These are phyloP conservation scores for Pseudocercospora ulei DNA, from an alignment of 2,329 filamentous ascomycete genomes.

Conservation along the genomic window DNA sequence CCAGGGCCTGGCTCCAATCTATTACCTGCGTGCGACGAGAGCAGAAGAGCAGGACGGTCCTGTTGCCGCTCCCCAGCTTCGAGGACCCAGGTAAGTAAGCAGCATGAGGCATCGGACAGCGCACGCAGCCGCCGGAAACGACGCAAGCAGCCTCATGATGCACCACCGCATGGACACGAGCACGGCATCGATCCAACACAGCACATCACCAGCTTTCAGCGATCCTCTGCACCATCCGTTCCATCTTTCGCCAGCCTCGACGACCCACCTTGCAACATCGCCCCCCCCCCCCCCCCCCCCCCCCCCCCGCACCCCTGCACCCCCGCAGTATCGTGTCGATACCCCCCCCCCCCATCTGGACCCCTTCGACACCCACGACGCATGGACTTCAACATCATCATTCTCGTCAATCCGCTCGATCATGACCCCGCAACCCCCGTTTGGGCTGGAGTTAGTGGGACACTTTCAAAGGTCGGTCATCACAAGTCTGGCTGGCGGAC, in stretches of 20 bases:
- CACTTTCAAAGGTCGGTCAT: constrained; percentile 6
- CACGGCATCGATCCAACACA: constrained; percentile 22
- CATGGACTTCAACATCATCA: constrained; percentile 17
- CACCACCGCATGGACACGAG: constrained; percentile 12
- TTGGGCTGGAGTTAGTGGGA: constrained; percentile 10
- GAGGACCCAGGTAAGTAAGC: constrained; percentile 17
- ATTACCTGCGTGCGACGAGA: constrained; percentile 7
- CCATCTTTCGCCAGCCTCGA: constrained; percentile 11
- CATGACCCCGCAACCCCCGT: constrained; percentile 3
- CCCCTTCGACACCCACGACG: constrained; percentile 25
- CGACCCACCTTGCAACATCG: constrained; percentile 9
- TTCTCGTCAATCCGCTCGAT: constrained; percentile 3
- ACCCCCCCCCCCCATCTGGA: constrained; percentile 19
- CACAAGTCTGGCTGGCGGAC: constrained; percentile 4
- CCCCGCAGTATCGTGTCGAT: constrained; percentile 7
- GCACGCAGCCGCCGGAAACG: constrained; percentile 4
- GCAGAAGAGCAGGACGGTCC: constrained; percentile 10
- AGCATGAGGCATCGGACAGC: constrained; percentile 3
- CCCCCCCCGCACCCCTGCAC: constrained; percentile 1
- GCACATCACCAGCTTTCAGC: constrained; percentile 11
- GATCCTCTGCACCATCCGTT: constrained; percentile 9
- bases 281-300: constrained; percentile 13
- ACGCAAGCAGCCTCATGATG: constrained; percentile 6
- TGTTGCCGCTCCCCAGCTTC: constrained; percentile 7
- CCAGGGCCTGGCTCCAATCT: not conserved